These are phyloP conservation scores for Wickerhamomyces subpelliculosus DNA, from an alignment of 805 yeast genomes.

Conservation along the genomic window DNA sequence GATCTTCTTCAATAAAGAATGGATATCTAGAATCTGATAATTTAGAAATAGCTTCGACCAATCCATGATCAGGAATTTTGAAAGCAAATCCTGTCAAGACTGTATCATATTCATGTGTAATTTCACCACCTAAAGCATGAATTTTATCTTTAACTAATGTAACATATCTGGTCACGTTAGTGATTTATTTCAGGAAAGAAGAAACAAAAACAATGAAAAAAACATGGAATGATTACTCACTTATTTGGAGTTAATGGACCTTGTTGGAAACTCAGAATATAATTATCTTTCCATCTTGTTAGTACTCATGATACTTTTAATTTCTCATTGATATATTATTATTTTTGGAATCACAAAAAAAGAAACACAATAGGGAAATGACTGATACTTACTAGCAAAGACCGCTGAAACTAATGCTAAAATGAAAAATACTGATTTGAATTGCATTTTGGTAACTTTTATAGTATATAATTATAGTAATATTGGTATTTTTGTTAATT, in stretches of 20 bases:
- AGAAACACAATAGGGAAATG: background rate
- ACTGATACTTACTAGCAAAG: conserved; percentile 3
- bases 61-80: conserved; percentile 26
- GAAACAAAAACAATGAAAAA: too few species aligned
- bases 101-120: conserved; percentile 40
- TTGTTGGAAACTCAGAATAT: conserved; percentile 21
- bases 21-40: conserved; percentile 24
- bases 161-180: conserved; percentile 14
- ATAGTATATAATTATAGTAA: too few species aligned
- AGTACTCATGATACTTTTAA: too few species aligned
- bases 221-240: conserved; percentile 7
- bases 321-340: too few species aligned
- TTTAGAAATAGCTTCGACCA: conserved; percentile 14
- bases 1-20: conserved; percentile 39
- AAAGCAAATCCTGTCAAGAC: conserved; percentile 43
- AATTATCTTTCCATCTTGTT: conserved; percentile 13
- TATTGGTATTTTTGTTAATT: background rate
- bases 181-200: background rate
- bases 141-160: conserved; percentile 27
- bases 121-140: conserved; percentile 33
- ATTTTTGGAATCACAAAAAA: background rate
- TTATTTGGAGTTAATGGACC: conserved; percentile 21
- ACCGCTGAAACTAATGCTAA: conserved; percentile 1
- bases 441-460: background rate
- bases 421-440: background rate